Evolutionary conservation across 2,329 filamentous ascomycete genomes (phyloP), one percentile per base, ranked within the genome.

Genomic region (Ceratocystis ficicola): DNA sequence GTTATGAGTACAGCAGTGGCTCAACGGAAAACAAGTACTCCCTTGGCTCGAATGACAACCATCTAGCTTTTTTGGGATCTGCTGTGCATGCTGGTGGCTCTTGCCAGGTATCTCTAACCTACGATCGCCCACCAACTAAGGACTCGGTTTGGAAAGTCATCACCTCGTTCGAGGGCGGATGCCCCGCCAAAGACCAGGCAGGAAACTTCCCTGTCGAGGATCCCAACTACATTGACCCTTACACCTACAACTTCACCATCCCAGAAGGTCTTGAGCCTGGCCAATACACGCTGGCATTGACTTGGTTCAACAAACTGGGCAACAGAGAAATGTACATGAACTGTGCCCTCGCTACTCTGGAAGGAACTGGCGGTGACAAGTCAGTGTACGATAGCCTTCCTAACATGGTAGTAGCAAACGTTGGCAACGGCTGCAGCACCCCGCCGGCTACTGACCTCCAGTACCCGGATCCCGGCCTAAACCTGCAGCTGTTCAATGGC

Each of bases 301-400:
- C 90, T 0, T 97, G 94, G 94, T 85, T 95, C 76, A 97, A 97
- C 79, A 88, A 87, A 68, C 72, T 95, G 8, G 94, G 94, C 2
- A 96, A 96, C 78, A 86, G 92, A 0, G 94, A 97, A 74, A 90
- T 96, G 81, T 96, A 97, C 81, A 95, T 96, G 91, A 95, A 96
- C 81, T 99, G 93, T 71, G 90, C 88, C 0, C 84, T 89, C 0
- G 75, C 95, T 61, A 81, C 79, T 0, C 80, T 97, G 28, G 83
- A 83, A 0, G 83, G 83, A 7, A 69, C 69, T 0, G 76, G 75
- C 0, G 82, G 82, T 64, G 74, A 75, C 55, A 71, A 83, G 66
- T 74, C 78, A 1, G 82, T 82, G 69, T 82, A 86, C 68, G 73
- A 83, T 48, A 74, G 76, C 0, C 86, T 95, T 84, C 88, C 89